These are phyloP conservation scores for Oryza brachyantha DNA, from an alignment of 176 grass and related monocot genomes.

Conservation along the genomic window DNA sequence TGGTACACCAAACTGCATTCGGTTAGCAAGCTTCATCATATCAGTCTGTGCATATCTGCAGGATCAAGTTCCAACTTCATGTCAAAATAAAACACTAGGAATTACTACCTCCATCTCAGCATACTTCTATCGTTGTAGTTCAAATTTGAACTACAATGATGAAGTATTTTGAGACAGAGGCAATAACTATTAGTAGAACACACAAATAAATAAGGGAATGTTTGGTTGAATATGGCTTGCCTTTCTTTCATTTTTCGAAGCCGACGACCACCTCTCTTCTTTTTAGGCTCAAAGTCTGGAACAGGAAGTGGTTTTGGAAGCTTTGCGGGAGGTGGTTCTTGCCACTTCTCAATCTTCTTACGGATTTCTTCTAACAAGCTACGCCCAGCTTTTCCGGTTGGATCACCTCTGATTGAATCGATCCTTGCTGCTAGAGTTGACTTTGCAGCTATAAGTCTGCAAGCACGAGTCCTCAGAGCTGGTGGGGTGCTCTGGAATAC, in stretches of 20 bases:
- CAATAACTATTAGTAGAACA: neutral
- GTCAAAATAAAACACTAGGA: neutral
- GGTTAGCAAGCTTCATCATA: conserved; percentile 85
- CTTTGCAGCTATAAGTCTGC: conserved; percentile 66
- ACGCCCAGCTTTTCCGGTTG: conserved; percentile 73
- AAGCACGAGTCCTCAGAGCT: conserved; percentile 59
- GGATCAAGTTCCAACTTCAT: conserved; percentile 1
- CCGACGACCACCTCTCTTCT: conserved; percentile 74
- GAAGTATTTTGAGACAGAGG: no score
- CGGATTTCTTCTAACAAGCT: conserved; percentile 64
- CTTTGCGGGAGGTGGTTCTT: conserved; percentile 80
- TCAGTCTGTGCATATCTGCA: conserved; percentile 82
- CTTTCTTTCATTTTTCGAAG: conserved; percentile 94
- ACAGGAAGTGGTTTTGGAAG: conserved; percentile 81
- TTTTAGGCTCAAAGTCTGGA: conserved; percentile 78
- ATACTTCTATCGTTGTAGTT: no score
- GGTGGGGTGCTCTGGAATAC: conserved; percentile 80
- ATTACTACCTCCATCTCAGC: no score
- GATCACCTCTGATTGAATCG: conserved; percentile 78
- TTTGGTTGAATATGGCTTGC: conserved; percentile 10
- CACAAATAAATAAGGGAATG: neutral
- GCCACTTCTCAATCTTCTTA: conserved; percentile 88
- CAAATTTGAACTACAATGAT: no score
- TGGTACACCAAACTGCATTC: conserved; percentile 77
- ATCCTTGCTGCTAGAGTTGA: conserved; percentile 81